phyloP scores from a whole-genome alignment of 2,329 filamentous ascomycete species.

The Tolypocladium tropicale region DNA sequence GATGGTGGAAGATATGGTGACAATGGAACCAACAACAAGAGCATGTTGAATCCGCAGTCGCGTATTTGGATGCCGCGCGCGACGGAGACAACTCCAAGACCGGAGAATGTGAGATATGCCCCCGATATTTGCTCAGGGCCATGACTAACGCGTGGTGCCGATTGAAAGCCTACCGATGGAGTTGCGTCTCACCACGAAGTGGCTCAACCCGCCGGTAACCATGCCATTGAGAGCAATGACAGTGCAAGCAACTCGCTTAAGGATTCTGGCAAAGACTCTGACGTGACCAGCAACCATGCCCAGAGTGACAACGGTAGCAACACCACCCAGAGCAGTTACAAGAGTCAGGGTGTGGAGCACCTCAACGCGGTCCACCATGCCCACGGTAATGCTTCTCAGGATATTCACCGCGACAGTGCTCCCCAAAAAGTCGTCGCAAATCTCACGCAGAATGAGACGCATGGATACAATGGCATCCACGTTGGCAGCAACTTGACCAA shows the following conservation, averaged over 20 bases:
- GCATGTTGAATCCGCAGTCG: neutral
- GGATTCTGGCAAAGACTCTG: neutral
- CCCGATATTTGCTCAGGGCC: too few relatives aligned
- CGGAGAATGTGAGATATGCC: neutral
- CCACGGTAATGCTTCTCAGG: neutral
- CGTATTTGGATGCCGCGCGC: neutral
- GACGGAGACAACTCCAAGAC: neutral
- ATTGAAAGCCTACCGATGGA: neutral
- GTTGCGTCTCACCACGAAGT: neutral
- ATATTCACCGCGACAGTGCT: neutral
- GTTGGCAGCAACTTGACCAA: neutral
- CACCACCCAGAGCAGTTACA: neutral
- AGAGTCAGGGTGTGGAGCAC: neutral
- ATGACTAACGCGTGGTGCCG: neutral
- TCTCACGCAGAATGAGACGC: neutral
- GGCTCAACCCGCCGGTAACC: neutral
- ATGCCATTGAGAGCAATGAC: neutral
- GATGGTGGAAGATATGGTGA: neutral
- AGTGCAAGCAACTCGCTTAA: neutral
- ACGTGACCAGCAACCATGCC: too few relatives aligned
- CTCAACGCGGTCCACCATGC: neutral
- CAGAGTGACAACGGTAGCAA: neutral
- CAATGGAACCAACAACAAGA: neutral
- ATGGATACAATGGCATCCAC: neutral
- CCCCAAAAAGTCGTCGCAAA: neutral